Conservation (phyloP, 768 basidiomycete species). For the Collybia sordida region DNA sequence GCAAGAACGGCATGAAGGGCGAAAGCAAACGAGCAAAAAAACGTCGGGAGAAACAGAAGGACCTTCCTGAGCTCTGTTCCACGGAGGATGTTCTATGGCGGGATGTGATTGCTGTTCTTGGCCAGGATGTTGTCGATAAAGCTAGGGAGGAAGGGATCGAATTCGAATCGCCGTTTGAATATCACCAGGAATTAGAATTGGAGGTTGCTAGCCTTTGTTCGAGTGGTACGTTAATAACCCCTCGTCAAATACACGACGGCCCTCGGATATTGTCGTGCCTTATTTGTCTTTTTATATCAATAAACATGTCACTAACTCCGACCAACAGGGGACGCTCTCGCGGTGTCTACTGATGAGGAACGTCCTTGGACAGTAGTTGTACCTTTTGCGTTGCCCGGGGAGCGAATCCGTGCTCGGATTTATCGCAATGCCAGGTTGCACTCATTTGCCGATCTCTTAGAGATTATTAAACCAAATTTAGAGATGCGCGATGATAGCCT, state of each 20-base stretch:
- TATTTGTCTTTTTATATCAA: constrained; percentile 3
- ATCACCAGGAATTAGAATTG: constrained; percentile 64
- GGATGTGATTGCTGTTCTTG: constrained; percentile 70
- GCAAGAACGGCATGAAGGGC: constrained; percentile 19
- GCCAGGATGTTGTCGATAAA: constrained; percentile 51
- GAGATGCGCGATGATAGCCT: constrained; percentile 64
- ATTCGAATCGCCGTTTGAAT: constrained; percentile 58
- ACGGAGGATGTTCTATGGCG: constrained; percentile 72
- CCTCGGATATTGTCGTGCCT: background rate
- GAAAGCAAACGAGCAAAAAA: constrained; percentile 25
- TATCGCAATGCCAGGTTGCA: constrained; percentile 70
- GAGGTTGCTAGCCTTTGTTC: constrained; percentile 65
- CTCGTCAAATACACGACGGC: background rate
- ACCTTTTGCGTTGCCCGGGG: constrained; percentile 84
- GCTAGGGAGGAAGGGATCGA: constrained; percentile 49
- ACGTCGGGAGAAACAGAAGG: constrained; percentile 35
- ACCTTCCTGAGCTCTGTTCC: constrained; percentile 62
- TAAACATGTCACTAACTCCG: constrained; percentile 3
- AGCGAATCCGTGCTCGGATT: constrained; percentile 71
- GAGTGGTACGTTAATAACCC: constrained; percentile 42
- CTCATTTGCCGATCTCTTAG: constrained; percentile 75
- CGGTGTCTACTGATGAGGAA: constrained; percentile 41
- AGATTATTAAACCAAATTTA: constrained; percentile 60
- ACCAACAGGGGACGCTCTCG: constrained; percentile 64
- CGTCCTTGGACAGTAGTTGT: constrained; percentile 80